Base-by-base conservation (phyloP, 306 rosid genomes). In the Vigna nakashimae region DNA sequence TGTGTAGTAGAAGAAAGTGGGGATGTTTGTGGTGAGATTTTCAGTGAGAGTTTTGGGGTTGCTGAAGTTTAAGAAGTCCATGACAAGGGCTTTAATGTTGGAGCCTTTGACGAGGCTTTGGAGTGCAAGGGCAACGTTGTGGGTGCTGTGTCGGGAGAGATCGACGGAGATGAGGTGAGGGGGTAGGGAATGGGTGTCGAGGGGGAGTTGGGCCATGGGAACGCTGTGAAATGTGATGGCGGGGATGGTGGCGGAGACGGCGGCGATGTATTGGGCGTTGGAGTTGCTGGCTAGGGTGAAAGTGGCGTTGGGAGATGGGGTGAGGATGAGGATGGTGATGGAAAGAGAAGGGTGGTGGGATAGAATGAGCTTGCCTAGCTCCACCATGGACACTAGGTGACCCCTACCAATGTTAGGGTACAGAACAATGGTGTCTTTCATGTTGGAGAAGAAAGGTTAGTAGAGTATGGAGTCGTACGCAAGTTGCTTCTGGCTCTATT, bases 181-280 rank as follows among this genome's bases (percentile, higher is more conserved):
- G 3, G 71, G 50, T n/a, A 81, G 11, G 7, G 71, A 36, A 11
- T 58, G 20, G 12, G 48, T 8, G 38, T 63, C 1, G 16, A 50
- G 1, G 14, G 43, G 56, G 17, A 65, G 18, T 12, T 51, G 3
- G 6, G 22, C 2, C 16, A 49, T 8, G 16, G 79, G 80, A 70
- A 84, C 79, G 16, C 24, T 77, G 79, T 79, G 87, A 58, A 86
- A 86, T 42, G 68, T 80, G 30, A 82, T 79, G 55, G 88, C 72
- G 1, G 83, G 72, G 0, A 34, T 30, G 55, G 80, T 45, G 66
- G 84, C 13, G 13, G 91, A 59, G 75, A 78, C 59, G 12, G 87
- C n/a, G 75, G 80, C 5, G 4, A 88, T 74, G 67, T 86, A 84
- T 2, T 73, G 46, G 5, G 70, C 14, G 1, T 80, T 88, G 49